Evolutionary conservation across 2,329 filamentous ascomycete genomes (phyloP).

Genomic region (Graphiopsis chlorocephala): DNA sequence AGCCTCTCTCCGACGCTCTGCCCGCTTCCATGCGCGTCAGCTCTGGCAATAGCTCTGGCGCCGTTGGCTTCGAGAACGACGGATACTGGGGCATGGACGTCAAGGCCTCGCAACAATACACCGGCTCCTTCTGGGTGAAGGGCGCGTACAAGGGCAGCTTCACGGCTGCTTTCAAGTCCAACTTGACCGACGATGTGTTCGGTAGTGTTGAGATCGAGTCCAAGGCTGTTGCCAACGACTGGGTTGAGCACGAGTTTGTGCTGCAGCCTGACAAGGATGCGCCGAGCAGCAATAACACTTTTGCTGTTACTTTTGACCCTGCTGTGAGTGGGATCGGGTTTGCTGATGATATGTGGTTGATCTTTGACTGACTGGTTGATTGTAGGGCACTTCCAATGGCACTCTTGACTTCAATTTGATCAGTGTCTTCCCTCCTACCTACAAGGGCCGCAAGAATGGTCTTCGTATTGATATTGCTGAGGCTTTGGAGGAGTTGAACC

Average conservation of each 20-base stretch:
- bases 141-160: slow-evolving; percentile 38
- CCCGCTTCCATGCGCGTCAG: slow-evolving; percentile 27
- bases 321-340: slow-evolving; percentile 19
- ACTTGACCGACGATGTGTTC: slow-evolving; percentile 43
- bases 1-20: slow-evolving; percentile 27
- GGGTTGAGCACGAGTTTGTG: slow-evolving; percentile 37
- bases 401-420: slow-evolving; percentile 53
- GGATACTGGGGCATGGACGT: slow-evolving; percentile 38
- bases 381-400: slow-evolving; percentile 35
- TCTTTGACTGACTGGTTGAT: not conserved
- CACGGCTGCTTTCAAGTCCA: slow-evolving; percentile 40
- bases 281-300: slow-evolving; percentile 51
- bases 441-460: slow-evolving; percentile 52
- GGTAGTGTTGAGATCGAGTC: slow-evolving; percentile 35
- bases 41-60: slow-evolving; percentile 36
- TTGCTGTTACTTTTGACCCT: slow-evolving; percentile 50
- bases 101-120: slow-evolving; percentile 44
- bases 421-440: slow-evolving; percentile 54
- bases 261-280: slow-evolving; percentile 44
- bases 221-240: slow-evolving; percentile 28
- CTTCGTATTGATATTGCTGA: slow-evolving; percentile 51
- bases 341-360: not conserved
- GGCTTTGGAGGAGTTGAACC: slow-evolving; percentile 41
- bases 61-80: slow-evolving; percentile 49
- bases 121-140: slow-evolving; percentile 50